These are phyloP conservation scores for Lactarius psammicola DNA, from an alignment of 768 basidiomycete genomes.

Conservation along the genomic window DNA sequence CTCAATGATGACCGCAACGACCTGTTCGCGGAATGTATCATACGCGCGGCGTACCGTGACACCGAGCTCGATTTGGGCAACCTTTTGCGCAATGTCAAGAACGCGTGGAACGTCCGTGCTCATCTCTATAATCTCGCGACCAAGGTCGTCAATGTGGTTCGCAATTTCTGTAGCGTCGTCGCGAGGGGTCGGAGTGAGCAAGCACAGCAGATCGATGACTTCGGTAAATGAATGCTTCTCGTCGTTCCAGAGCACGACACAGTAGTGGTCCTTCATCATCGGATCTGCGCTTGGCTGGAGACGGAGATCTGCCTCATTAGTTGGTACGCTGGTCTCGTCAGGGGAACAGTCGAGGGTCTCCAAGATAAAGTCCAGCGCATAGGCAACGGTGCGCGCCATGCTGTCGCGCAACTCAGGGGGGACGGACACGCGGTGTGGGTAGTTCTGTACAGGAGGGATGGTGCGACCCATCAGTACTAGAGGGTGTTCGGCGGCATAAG, in stretches of 20 bases:
- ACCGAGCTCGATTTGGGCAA: constrained; percentile 86
- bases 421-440: constrained; percentile 53
- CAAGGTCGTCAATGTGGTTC: constrained; percentile 68
- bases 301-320: constrained; percentile 65
- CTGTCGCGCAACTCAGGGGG: constrained; percentile 70
- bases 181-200: constrained; percentile 48
- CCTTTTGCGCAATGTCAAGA: constrained; percentile 73
- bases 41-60: constrained; percentile 85
- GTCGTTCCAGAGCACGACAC: constrained; percentile 91
- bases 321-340: constrained; percentile 68
- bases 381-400: constrained; percentile 70
- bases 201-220: constrained; percentile 69
- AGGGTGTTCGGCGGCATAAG: constrained; percentile 31
- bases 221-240: constrained; percentile 95
- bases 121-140: constrained; percentile 82
- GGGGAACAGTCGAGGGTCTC: constrained; percentile 81
- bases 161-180: constrained; percentile 59
- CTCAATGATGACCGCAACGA: constrained; percentile 79
- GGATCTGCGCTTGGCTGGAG: constrained; percentile 76
- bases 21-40: constrained; percentile 87
- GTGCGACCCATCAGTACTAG: constrained; percentile 40
- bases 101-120: constrained; percentile 52
- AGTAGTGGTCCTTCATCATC: constrained; percentile 74
- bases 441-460: constrained; percentile 59
- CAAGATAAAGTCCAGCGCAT: constrained; percentile 79